Evolutionary conservation across 257 asterid species (phyloP).

Genomic region (Rhazya stricta): DNA sequence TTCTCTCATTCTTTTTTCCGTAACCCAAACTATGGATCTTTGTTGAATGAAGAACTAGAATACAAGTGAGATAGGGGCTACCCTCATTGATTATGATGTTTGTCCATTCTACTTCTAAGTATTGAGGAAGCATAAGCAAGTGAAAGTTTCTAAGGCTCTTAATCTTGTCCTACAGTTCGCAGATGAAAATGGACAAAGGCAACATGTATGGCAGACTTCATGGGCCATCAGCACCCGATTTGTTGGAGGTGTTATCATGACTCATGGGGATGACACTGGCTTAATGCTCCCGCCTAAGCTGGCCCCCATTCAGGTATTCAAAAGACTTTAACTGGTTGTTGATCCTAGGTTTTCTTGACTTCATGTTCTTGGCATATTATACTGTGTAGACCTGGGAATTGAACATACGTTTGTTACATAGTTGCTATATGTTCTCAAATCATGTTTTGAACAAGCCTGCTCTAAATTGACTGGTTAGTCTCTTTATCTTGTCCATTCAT

Average conservation of each 20-base stretch:
- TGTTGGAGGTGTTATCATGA: constrained; percentile 95
- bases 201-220: constrained; percentile 98
- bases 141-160: background rate
- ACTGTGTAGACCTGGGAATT: background rate
- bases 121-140: background rate
- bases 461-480: background rate
- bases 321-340: constrained; percentile 18
- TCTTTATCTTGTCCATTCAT: background rate
- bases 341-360: background rate
- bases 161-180: constrained; percentile 50
- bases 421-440: no score
- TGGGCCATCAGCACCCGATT: constrained; percentile 98
- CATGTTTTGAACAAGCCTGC: background rate
- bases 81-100: background rate
- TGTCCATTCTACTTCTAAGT: background rate
- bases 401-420: background rate
- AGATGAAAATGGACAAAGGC: constrained; percentile 91
- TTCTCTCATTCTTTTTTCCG: background rate
- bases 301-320: constrained; percentile 82
- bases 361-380: background rate
- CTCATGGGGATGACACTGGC: constrained; percentile 97
- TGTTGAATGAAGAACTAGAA: background rate
- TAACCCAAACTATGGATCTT: background rate
- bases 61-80: background rate
- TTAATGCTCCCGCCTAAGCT: constrained; percentile 88